Conservation (phyloP, 768 basidiomycete genomes). For the Lactarius tabidus region DNA sequence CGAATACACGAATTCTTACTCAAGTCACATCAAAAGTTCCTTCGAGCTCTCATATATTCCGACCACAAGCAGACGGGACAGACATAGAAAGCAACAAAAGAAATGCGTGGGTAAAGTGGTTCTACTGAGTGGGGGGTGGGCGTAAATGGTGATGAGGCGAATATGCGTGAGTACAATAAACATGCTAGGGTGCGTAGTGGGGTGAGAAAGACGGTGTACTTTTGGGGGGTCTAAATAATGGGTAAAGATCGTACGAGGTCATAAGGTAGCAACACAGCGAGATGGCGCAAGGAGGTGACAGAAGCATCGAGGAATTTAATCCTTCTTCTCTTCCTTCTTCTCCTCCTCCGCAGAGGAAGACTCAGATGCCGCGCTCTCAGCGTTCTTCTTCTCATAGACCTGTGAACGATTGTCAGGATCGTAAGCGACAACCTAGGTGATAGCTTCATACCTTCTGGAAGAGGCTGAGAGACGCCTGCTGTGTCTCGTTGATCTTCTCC, state of each 20-base stretch:
- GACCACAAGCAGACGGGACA: slow-evolving; percentile 6
- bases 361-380: slow-evolving; percentile 50
- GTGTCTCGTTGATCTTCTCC: slow-evolving; percentile 90
- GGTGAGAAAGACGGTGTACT: slow-evolving; percentile 19
- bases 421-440: no score
- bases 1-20: neutral
- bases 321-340: slow-evolving; percentile 73
- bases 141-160: slow-evolving; percentile 3
- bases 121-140: slow-evolving; percentile 26
- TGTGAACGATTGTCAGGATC: neutral
- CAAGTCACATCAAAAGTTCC: neutral
- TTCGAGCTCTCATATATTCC: slow-evolving; percentile 5
- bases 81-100: neutral
- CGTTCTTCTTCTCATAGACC: slow-evolving; percentile 87
- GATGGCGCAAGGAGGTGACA: slow-evolving; percentile 2
- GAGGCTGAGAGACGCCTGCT: slow-evolving; percentile 90
- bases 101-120: neutral
- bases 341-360: slow-evolving; percentile 36
- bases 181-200: slow-evolving; percentile 18
- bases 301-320: slow-evolving; percentile 42
- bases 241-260: slow-evolving; percentile 11
- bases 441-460: slow-evolving; percentile 75
- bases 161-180: slow-evolving; percentile 24
- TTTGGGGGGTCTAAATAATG: slow-evolving; percentile 24
- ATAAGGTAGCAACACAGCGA: slow-evolving; percentile 15